These are phyloP conservation scores for Apiospora pterosperma DNA, from an alignment of 2,329 filamentous ascomycete genomes.

Conservation along the genomic window DNA sequence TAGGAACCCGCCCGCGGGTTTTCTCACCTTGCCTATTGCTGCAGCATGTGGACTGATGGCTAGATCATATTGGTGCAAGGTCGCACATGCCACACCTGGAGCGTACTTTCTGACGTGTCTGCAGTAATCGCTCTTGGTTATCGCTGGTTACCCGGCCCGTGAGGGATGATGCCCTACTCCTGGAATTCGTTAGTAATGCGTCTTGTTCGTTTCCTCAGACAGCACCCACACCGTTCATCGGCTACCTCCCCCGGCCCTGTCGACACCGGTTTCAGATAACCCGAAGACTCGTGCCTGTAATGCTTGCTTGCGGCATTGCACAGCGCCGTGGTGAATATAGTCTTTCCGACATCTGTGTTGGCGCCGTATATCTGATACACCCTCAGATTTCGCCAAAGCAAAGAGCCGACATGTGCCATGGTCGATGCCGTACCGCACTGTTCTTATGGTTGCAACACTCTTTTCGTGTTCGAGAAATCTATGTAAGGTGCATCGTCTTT, in stretches of 20 bases:
- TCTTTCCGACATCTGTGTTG: constrained; percentile 84
- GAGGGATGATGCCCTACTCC: neutral
- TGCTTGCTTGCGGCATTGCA: constrained; percentile 56
- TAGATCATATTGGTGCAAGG: constrained; percentile 69
- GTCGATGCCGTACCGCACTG: neutral
- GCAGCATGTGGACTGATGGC: constrained; percentile 78
- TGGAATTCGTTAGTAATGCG: neutral
- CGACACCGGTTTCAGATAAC: constrained; percentile 79
- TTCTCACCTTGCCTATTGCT: constrained; percentile 46
- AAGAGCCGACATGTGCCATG: constrained; percentile 51
- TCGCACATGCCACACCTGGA: constrained; percentile 42
- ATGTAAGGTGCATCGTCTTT: neutral
- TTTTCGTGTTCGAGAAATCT: neutral
- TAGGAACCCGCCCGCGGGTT: neutral
- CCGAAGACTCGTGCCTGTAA: constrained; percentile 44
- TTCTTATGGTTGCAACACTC: constrained; percentile 4
- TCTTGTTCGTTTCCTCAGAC: neutral
- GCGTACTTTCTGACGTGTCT: constrained; percentile 64
- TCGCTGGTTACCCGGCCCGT: neutral
- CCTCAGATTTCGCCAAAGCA: constrained; percentile 66
- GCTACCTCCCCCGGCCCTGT: constrained; percentile 68
- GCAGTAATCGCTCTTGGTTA: neutral
- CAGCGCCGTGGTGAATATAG: constrained; percentile 71
- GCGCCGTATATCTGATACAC: constrained; percentile 77
- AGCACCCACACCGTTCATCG: constrained; percentile 59